Base-by-base conservation (phyloP, 768 basidiomycete genomes). In the Trametes meyenii region DNA sequence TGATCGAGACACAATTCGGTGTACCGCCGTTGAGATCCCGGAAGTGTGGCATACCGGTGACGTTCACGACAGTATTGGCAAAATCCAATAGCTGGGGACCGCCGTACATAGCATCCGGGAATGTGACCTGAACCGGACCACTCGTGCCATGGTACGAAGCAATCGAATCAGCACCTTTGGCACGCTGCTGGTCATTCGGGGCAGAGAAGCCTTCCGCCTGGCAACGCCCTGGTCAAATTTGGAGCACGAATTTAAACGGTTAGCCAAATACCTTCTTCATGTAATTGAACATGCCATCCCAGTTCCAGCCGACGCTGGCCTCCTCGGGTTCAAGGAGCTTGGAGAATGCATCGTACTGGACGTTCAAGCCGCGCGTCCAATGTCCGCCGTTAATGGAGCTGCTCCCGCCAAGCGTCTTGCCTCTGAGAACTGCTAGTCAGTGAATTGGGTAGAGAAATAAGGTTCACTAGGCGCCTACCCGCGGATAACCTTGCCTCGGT, bases 121-220 rank as follows among this genome's bases (percentile, higher is more conserved):
- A 81, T 1, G 81, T 81, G 24, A 83, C 82, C 62, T 83, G 81
- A 0, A 86, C 78, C 2, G 84, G 84, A 0, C 85, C 85, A 1
- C 71, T 55, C 21, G 74, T 78, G 6, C 84, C 84, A 66, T 86
- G 84, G 64, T 82, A 85, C 5, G 73, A 73, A 24, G 1, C 73
- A 70, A 57, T 82, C 75, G 8, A 69, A 8, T 54, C 81, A 3
- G 81, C 80, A 0, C 81, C 81, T 65, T 79, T 81, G 3, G 77
- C 74, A 0, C 71, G 71, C 67, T 83, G 81, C 52, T 77, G 73
- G 11, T 67, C 54, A 56, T 81, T 82, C 2, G 82, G 82, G 17
- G 81, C 73, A 7, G 80, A 80, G 66, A 82, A 82, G 4, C 72
- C 66, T 66, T 83, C 81, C 0, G 81, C 77, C 81, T 83, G 38